Conservation (phyloP, 108 stramenopile species). For the Cyclotella baltica region DNA sequence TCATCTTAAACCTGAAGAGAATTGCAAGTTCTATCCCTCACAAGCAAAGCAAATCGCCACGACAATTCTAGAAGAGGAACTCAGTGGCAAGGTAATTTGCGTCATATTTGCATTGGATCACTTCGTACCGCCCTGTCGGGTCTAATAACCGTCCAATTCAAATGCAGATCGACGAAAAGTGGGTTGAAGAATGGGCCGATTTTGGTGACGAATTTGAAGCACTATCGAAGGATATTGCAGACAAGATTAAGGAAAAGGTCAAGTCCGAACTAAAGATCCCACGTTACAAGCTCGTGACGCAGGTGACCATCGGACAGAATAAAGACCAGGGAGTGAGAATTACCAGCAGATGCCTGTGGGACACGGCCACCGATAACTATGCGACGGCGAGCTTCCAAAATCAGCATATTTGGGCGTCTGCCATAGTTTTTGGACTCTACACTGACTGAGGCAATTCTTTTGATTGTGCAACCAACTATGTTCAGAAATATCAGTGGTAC, state of each 20-base stretch:
- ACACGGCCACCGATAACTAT: constrained; percentile 76
- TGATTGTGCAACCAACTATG: no score
- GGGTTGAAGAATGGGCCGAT: constrained; percentile 61
- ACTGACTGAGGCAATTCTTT: constrained; percentile 34
- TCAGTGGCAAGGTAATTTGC: constrained; percentile 4
- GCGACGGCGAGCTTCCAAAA: constrained; percentile 56
- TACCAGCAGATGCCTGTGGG: constrained; percentile 78
- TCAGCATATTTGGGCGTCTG: constrained; percentile 51
- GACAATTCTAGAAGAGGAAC: constrained; percentile 50
- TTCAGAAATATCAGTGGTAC: no score
- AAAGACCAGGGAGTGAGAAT: constrained; percentile 77
- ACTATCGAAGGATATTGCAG: constrained; percentile 59
- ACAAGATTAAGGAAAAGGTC: constrained; percentile 65
- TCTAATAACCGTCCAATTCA: background rate
- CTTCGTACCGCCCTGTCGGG: background rate
- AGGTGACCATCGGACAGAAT: constrained; percentile 72
- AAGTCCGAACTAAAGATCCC: constrained; percentile 53
- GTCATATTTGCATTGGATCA: background rate
- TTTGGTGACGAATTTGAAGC: constrained; percentile 44
- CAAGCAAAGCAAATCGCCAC: constrained; percentile 43
- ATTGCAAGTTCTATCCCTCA: constrained; percentile 52
- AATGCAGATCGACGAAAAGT: constrained; percentile 46
- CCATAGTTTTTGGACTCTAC: constrained; percentile 55
- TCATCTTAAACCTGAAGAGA: constrained; percentile 47
- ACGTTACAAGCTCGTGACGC: constrained; percentile 73